Percentiles rank a stretch among this genome's conserved stretches.
Conservation (phyloP, 1,139 yeast genomes). For the Cylindricascospora bacillispora region DNA sequence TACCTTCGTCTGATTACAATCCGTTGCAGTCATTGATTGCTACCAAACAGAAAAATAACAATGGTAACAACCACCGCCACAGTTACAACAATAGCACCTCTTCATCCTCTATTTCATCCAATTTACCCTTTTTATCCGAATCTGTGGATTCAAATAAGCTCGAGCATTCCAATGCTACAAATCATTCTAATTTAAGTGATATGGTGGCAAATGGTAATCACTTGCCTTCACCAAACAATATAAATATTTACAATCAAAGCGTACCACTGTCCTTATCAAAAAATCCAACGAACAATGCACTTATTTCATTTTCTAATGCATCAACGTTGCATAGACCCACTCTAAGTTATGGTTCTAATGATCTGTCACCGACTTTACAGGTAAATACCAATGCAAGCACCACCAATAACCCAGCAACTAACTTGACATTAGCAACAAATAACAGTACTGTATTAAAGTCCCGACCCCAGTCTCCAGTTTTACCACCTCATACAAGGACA, state of each 20-base stretch:
- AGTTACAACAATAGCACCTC: neutral
- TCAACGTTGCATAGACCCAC: conserved; percentile 2
- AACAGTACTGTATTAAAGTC: conserved; percentile 1
- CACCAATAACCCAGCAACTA: conserved; percentile 4
- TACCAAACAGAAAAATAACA: conserved; percentile 5
- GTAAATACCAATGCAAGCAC: conserved; percentile 5
- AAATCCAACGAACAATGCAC: conserved; percentile 12
- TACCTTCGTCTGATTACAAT: conserved; percentile 33
- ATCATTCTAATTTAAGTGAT: neutral
- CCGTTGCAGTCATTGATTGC: conserved; percentile 1
- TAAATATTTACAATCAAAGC: conserved; percentile 5
- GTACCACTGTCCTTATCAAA: neutral
- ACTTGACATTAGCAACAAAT: neutral
- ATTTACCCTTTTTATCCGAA: too few relatives aligned
- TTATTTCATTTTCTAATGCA: conserved; percentile 14
- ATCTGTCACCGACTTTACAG: too few relatives aligned
- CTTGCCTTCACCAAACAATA: neutral
- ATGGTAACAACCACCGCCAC: conserved; percentile 2
- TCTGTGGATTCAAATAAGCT: neutral
- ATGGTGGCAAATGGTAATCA: neutral
- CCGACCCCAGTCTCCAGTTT: conserved; percentile 5
- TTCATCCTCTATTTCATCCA: neutral
- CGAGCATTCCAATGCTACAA: neutral
- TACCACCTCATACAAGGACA: too few relatives aligned
- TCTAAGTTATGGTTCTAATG: too few relatives aligned